These are phyloP conservation scores for Zanthoxylum bungeanum DNA, from an alignment of 345 rosid species.

Conservation along the genomic window DNA sequence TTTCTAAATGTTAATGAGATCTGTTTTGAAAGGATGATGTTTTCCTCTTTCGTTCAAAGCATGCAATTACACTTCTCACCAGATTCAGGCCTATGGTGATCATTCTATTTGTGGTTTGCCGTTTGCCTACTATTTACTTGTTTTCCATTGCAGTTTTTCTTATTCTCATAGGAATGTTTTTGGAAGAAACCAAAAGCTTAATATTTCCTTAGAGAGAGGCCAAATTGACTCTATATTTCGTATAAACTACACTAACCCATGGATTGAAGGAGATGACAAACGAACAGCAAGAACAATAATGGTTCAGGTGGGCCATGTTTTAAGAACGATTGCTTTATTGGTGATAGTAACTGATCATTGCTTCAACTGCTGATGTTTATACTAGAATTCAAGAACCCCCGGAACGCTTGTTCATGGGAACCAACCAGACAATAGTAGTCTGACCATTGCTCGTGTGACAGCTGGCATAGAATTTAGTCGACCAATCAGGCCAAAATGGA, in stretches of 20 bases:
- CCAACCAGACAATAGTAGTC: slow-evolving; percentile 59
- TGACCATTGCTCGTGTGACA: slow-evolving; percentile 80
- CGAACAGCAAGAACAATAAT: slow-evolving; percentile 83
- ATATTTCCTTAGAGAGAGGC: slow-evolving; percentile 85
- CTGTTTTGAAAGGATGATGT: background rate
- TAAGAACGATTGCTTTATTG: background rate
- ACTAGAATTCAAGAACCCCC: slow-evolving; percentile 87
- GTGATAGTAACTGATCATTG: slow-evolving; percentile 13
- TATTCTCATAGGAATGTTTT: slow-evolving; percentile 93
- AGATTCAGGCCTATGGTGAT: background rate
- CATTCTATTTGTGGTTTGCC: background rate
- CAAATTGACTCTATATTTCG: slow-evolving; percentile 94
- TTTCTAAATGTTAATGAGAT: background rate
- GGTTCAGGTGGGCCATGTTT: slow-evolving; percentile 60
- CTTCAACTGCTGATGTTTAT: slow-evolving; percentile 22
- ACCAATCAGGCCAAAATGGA: slow-evolving; percentile 97
- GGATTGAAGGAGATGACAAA: slow-evolving; percentile 98
- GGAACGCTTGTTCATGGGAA: slow-evolving; percentile 92
- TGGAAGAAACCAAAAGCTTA: slow-evolving; percentile 91
- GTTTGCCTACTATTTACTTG: background rate
- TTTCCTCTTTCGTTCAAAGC: background rate
- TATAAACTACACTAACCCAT: slow-evolving; percentile 89
- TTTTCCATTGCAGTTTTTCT: slow-evolving; percentile 73
- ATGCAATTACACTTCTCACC: background rate
- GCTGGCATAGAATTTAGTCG: slow-evolving; percentile 93